phyloP scores from a whole-genome alignment of 208 protist species.

The Acanthamoeba healyi region DNA sequence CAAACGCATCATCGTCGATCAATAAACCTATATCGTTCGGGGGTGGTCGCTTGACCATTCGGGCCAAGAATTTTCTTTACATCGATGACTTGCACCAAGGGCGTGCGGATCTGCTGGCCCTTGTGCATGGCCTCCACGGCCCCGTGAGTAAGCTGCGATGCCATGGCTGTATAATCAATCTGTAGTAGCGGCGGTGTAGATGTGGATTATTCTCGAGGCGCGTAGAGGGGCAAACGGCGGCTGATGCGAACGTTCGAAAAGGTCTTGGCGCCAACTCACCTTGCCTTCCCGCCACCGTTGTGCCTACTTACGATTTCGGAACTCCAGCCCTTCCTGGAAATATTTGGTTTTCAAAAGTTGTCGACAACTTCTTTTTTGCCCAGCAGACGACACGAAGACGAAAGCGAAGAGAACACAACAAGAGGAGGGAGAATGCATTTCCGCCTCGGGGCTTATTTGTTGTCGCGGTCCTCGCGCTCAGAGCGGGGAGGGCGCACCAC shows the following conservation, averaged over 20 bases:
- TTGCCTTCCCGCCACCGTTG: not conserved
- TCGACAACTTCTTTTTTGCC: no score
- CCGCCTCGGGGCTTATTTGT: not conserved
- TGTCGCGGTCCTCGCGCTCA: not conserved
- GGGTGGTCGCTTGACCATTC: slow-evolving; percentile 49
- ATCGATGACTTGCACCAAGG: slow-evolving; percentile 69
- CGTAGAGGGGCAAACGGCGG: no score
- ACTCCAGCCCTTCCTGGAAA: not conserved
- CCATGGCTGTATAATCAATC: no score
- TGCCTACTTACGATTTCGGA: not conserved
- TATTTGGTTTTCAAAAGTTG: slow-evolving; percentile 53
- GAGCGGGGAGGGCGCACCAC: slow-evolving; percentile 59
- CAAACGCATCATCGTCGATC: not conserved
- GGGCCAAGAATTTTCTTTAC: slow-evolving; percentile 64
- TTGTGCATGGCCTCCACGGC: slow-evolving; percentile 60
- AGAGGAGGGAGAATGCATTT: no score
- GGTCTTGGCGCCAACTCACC: not conserved
- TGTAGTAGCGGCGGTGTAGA: no score
- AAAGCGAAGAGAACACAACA: not conserved
- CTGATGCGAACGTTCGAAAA: not conserved
- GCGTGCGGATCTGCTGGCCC: slow-evolving; percentile 29
- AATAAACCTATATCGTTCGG: slow-evolving; percentile 53
- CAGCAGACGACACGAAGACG: no score
- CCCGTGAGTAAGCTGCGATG: slow-evolving; percentile 29
- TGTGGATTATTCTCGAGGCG: no score